phyloP scores from a whole-genome alignment of 345 rosid species.

The Raphanus raphanistrum region DNA sequence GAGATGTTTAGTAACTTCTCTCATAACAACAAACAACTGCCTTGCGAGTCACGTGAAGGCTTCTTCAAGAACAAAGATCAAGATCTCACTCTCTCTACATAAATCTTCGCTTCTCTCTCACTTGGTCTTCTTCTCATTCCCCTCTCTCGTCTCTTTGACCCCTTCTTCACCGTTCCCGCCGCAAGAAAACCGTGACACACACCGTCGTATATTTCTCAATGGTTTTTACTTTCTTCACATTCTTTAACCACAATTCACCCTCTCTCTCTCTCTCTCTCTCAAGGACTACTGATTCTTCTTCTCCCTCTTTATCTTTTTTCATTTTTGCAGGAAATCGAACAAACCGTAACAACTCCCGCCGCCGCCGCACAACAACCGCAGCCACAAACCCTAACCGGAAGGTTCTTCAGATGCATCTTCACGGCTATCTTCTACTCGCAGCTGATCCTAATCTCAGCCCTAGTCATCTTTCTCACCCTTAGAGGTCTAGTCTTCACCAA shows the following conservation, averaged over 20 bases:
- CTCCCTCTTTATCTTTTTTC: not conserved
- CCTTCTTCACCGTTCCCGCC: constrained; percentile 25
- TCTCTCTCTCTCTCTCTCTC: not conserved
- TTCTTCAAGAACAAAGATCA: constrained; percentile 17
- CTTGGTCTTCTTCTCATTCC: not conserved
- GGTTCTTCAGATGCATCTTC: constrained; percentile 48
- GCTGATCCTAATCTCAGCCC: constrained; percentile 44
- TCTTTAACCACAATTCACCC: not conserved
- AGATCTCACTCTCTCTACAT: constrained; percentile 9
- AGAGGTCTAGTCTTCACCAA: constrained; percentile 51
- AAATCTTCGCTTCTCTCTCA: not conserved
- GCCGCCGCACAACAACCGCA: constrained; percentile 16
- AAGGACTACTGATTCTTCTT: constrained; percentile 3
- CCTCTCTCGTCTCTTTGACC: constrained; percentile 10
- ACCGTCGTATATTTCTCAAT: constrained; percentile 26
- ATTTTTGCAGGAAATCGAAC: constrained; percentile 33
- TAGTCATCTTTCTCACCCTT: constrained; percentile 52
- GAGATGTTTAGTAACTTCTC: not conserved
- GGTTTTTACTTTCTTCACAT: constrained; percentile 18
- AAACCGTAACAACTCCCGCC: constrained; percentile 10
- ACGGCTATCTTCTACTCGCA: constrained; percentile 56
- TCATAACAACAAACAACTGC: constrained; percentile 5
- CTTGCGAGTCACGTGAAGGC: constrained; percentile 9
- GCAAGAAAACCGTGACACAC: constrained; percentile 27
- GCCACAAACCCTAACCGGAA: constrained; percentile 39